Percentiles rank a stretch among this genome's conserved stretches.
These are phyloP conservation scores for Lasiodiplodia hormozganensis DNA, from an alignment of 2,329 filamentous ascomycete genomes.

Conservation along the genomic window DNA sequence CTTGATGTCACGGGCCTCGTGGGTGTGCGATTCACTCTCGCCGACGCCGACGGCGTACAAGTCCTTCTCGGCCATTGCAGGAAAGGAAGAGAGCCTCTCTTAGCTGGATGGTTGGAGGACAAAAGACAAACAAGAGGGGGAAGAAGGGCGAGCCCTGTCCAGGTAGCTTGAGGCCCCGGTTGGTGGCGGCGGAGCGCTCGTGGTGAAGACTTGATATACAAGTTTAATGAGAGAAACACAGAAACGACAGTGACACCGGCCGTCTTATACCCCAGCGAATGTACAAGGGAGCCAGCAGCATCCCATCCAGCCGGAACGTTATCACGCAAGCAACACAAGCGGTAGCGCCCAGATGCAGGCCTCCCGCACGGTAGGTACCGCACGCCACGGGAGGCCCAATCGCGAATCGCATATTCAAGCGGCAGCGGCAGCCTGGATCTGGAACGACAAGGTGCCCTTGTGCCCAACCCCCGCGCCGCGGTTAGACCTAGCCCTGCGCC, in stretches of 20 bases:
- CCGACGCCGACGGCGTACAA: slow-evolving; percentile 14
- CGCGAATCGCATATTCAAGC: background rate
- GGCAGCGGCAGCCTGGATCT: background rate
- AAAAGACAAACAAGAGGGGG: background rate
- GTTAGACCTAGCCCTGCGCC: slow-evolving; percentile 2
- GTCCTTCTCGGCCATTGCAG: slow-evolving; percentile 24
- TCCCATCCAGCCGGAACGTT: slow-evolving; percentile 16
- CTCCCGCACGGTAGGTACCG: slow-evolving; percentile 15
- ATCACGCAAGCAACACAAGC: slow-evolving; percentile 12
- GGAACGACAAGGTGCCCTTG: background rate
- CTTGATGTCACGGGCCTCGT: slow-evolving; percentile 33
- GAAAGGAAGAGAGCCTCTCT: background rate
- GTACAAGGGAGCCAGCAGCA: background rate
- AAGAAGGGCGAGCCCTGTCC: slow-evolving; percentile 8
- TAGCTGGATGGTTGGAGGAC: background rate
- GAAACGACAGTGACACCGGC: background rate
- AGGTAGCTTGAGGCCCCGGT: background rate
- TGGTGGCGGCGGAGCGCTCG: background rate
- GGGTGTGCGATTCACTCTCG: background rate
- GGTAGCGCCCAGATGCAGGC: background rate
- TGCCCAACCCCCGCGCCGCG: background rate
- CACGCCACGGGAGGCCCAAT: background rate
- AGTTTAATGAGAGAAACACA: background rate
- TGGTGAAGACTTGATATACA: background rate
- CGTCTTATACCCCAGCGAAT: slow-evolving; percentile 6